Evolutionary conservation across 1,284 basidiomycete genomes (phyloP), one percentile per base, ranked within the genome.

Genomic region (Pseudomicrostroma phylloplanum): DNA sequence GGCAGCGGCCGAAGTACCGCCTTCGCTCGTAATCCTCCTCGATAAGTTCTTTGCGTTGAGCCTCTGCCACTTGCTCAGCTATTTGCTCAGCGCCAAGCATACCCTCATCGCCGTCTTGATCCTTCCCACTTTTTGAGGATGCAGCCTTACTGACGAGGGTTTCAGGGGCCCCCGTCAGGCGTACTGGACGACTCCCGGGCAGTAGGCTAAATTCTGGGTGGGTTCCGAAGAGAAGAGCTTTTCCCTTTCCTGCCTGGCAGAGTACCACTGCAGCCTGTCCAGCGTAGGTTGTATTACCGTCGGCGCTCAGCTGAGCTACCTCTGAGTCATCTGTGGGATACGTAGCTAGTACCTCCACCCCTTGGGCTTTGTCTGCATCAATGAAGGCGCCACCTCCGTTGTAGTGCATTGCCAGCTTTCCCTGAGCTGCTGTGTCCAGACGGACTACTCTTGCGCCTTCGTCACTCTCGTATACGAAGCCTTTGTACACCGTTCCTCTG

Each of bases 191-290:
- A 82, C 36, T 83, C 82, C 56, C 80, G 79, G 59, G 80, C 73
- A 67, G 39, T 42, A 85, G 72, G 1, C 86, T 82, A 68, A 85
- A 85, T 73, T 90, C 89, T 21, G 87, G 82, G 69, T 86, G 87
- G 0, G 85, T 82, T 1, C 84, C 83, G 83, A 86, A 88, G 6
- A 90, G 80, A 1, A 86, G 76, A 0, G 86, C 84, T 26, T 80
- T 82, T 1, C 89, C 89, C 21, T 78, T 72, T 0, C 85, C 86
- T n/a, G 86, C 80, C 0, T 68, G 72, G 49, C 82, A 84, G 3
- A 81, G 75, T 4, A 87, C 81, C 0, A 82, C 86, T 0, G 87
- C 87, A 19, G 85, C 68, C 40, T 73, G 67, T 6, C 68, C 71
- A 2, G 51, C 67, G 48, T 66, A 73, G 26, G n/a, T 48, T 9